Conservation (phyloP, 345 rosid genomes). For the Ceriops tagal region DNA sequence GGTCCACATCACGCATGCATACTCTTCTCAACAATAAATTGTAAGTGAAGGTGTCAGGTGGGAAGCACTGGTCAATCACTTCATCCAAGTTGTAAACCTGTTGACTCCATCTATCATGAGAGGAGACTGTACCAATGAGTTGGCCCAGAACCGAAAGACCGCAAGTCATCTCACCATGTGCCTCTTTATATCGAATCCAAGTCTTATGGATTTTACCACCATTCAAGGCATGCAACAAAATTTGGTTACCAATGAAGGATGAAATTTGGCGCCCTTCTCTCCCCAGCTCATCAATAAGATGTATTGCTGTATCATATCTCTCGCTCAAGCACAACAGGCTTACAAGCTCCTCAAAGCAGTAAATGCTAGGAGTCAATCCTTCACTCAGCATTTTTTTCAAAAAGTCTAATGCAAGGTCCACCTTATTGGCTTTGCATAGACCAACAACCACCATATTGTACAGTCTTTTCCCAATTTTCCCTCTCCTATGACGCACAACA, state of each 20-base stretch:
- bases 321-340: slow-evolving; percentile 33
- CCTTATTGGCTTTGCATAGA: slow-evolving; percentile 47
- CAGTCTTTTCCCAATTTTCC: slow-evolving; percentile 27
- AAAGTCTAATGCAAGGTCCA: slow-evolving; percentile 44
- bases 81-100: slow-evolving; percentile 45
- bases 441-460: slow-evolving; percentile 50
- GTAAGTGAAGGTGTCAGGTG: slow-evolving; percentile 48
- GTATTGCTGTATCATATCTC: slow-evolving; percentile 42
- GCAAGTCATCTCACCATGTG: slow-evolving; percentile 36
- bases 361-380: slow-evolving; percentile 43
- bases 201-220: slow-evolving; percentile 47
- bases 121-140: slow-evolving; percentile 62
- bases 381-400: slow-evolving; percentile 44
- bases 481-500: slow-evolving; percentile 32
- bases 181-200: slow-evolving; percentile 47
- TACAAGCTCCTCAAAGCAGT: slow-evolving; percentile 59
- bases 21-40: slow-evolving; percentile 58
- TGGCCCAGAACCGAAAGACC: slow-evolving; percentile 44
- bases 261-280: slow-evolving; percentile 47
- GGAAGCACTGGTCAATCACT: slow-evolving; percentile 58
- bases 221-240: slow-evolving; percentile 52
- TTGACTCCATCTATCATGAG: slow-evolving; percentile 25
- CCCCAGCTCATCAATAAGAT: slow-evolving; percentile 49
- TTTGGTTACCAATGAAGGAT: slow-evolving; percentile 67
- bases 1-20: slow-evolving; percentile 31